Evolutionary conservation across 2,329 filamentous ascomycete genomes (phyloP).

Genomic region (Alternaria sp.): DNA sequence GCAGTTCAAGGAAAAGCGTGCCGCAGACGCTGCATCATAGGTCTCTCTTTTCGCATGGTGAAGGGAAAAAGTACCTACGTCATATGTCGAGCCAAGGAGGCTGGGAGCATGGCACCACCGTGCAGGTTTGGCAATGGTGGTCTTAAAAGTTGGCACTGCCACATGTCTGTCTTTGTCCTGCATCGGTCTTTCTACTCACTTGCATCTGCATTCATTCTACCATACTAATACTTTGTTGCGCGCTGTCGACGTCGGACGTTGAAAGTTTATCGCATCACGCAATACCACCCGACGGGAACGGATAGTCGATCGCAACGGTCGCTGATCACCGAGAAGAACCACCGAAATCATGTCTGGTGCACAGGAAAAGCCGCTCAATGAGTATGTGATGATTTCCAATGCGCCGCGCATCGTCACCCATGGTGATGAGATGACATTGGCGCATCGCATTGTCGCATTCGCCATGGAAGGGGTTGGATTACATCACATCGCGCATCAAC

Average conservation of each 20-base stretch:
- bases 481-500: not conserved
- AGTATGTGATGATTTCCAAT: slow-evolving; percentile 29
- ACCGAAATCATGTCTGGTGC: slow-evolving; percentile 31
- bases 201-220: not conserved
- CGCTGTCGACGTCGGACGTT: not conserved
- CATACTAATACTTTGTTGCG: not conserved
- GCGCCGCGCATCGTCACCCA: not conserved
- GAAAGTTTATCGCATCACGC: not conserved
- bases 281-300: slow-evolving; percentile 6
- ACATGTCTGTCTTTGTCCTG: slow-evolving; percentile 6
- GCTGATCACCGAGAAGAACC: slow-evolving; percentile 5
- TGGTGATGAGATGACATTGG: not conserved
- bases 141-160: slow-evolving; percentile 20
- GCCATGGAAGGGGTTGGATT: not conserved
- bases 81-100: slow-evolving; percentile 13
- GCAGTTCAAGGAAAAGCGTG: slow-evolving; percentile 4
- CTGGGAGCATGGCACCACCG: slow-evolving; percentile 3
- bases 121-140: not conserved
- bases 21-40: slow-evolving; percentile 1
- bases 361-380: slow-evolving; percentile 47
- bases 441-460: not conserved
- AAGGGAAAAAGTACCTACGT: slow-evolving; percentile 12
- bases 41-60: not conserved
- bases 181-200: not conserved
- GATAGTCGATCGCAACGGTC: slow-evolving; percentile 13